A percentile compares a stretch with the other conserved stretches of the same genome.
Evolutionary conservation across 2,329 filamentous ascomycete genomes (phyloP).

Genomic region (Penicillium sp.): DNA sequence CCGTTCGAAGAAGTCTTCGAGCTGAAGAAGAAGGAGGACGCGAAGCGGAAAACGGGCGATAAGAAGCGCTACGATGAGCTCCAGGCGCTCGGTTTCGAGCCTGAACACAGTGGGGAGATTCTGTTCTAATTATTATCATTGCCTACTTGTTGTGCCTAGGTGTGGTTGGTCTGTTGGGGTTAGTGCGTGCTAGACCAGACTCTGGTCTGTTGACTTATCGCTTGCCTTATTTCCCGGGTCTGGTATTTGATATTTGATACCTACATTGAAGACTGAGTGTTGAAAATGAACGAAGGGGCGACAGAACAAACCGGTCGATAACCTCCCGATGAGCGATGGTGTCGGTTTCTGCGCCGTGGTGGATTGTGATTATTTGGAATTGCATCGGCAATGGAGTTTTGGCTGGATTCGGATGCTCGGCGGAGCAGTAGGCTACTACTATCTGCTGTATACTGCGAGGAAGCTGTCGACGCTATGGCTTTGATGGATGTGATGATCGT

Average conservation of each 20-base stretch:
- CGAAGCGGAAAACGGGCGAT: conserved; percentile 60
- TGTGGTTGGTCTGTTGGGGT: neutral
- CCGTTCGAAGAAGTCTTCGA: conserved; percentile 61
- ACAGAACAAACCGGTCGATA: neutral
- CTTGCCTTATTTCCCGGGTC: neutral
- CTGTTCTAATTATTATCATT: conserved; percentile 46
- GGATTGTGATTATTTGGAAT: conserved; percentile 1
- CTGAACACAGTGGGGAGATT: conserved; percentile 69
- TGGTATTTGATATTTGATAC: neutral
- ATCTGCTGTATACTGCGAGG: neutral
- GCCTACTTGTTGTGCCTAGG: neutral
- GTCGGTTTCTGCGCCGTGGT: neutral
- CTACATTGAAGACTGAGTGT: neutral
- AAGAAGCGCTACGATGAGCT: conserved; percentile 64
- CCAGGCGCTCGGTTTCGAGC: conserved; percentile 73
- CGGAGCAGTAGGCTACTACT: neutral
- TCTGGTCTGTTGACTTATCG: neutral
- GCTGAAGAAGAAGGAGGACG: conserved; percentile 63
- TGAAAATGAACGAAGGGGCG: neutral
- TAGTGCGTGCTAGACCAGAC: neutral
- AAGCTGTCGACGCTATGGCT: neutral
- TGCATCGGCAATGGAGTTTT: conserved; percentile 5
- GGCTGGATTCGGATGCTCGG: conserved; percentile 1
- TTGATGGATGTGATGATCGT: neutral
- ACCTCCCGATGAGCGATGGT: neutral